Base-by-base conservation (phyloP, 495 filamentous ascomycete genomes). In the Tuber calosporum region DNA sequence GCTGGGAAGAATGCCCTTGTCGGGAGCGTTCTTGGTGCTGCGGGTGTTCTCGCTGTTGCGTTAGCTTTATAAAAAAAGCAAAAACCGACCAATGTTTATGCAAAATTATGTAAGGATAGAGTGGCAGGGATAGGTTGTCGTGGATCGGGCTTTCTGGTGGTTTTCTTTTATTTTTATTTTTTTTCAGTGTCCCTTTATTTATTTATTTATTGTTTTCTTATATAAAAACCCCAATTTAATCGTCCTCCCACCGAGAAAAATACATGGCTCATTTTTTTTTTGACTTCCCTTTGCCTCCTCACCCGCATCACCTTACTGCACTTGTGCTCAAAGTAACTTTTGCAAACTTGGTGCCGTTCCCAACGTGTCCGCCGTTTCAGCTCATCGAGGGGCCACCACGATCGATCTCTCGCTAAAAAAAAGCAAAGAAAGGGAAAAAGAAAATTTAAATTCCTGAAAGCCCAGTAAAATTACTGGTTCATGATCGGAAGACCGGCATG, bases 1-100 rank as follows among this genome's bases (percentile, higher is more conserved):
- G 70, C 37, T 17, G 39, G 36, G 37, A 77, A 69, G 69, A 34
- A 69, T 77, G 74, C 73, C 20, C 45, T 77, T 36, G 69, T n/a
- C 39, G 41, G 58, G 0, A 73, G 74, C 34, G 66, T 78, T 39
- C 43, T 78, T 42, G 76, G 71, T 45, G 76, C 76, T 68, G 76
- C 70, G 0, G 76, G 37, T 40, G n/a, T 78, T 19, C 38, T 78
- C 20, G 76, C 76, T 40, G 53, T 77, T 70, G 76, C 68, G 0
- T 48, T 78, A 37, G 70, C 43, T 19, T 71, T 78, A 67, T 78
- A 77, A 70, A 77, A 58, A 30, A 58, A 1, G 45, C n/a, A n/a
- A n/a, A n/a, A n/a, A n/a, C n/a, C n/a, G 11, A 19, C 15, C 30
- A 1, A 1, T 1, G 13, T 5, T 3, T 62, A 58, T 13, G 30